Evolutionary conservation across 2,329 filamentous ascomycete genomes (phyloP).

Genomic region (Claviceps humidiphila): DNA sequence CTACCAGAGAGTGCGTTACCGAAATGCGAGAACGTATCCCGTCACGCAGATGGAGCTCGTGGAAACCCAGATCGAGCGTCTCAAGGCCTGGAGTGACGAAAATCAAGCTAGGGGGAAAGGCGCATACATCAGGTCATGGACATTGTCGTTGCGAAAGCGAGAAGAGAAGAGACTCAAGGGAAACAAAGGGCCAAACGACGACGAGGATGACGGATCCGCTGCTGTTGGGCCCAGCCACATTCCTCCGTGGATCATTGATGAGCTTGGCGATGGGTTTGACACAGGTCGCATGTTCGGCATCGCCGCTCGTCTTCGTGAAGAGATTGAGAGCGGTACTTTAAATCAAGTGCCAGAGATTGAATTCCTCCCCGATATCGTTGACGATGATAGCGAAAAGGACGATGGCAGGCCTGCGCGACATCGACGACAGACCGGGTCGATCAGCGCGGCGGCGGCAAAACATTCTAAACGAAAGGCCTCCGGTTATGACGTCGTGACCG

Average conservation of each 20-base stretch:
- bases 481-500: slow-evolving; percentile 6
- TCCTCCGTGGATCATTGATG: slow-evolving; percentile 34
- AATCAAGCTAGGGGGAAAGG: slow-evolving; percentile 25
- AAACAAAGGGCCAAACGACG: slow-evolving; percentile 17
- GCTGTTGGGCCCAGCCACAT: slow-evolving; percentile 26
- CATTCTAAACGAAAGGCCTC: slow-evolving; percentile 14
- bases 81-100: slow-evolving; percentile 48
- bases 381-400: slow-evolving; percentile 20
- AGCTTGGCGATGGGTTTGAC: slow-evolving; percentile 32
- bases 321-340: slow-evolving; percentile 29
- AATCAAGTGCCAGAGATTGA: slow-evolving; percentile 44
- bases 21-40: slow-evolving; percentile 48
- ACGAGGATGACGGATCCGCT: slow-evolving; percentile 14
- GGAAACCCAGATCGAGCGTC: slow-evolving; percentile 44
- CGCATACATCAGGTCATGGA: slow-evolving; percentile 35
- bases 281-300: slow-evolving; percentile 34
- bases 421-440: slow-evolving; percentile 11
- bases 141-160: slow-evolving; percentile 49
- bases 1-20: slow-evolving; percentile 64
- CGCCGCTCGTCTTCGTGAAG: slow-evolving; percentile 29
- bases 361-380: slow-evolving; percentile 41
- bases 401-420: slow-evolving; percentile 11
- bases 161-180: slow-evolving; percentile 42
- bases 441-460: slow-evolving; percentile 6
- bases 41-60: slow-evolving; percentile 52